Conservation (phyloP, 1,139 yeast species). For the Debaryomyces nepalensis region DNA sequence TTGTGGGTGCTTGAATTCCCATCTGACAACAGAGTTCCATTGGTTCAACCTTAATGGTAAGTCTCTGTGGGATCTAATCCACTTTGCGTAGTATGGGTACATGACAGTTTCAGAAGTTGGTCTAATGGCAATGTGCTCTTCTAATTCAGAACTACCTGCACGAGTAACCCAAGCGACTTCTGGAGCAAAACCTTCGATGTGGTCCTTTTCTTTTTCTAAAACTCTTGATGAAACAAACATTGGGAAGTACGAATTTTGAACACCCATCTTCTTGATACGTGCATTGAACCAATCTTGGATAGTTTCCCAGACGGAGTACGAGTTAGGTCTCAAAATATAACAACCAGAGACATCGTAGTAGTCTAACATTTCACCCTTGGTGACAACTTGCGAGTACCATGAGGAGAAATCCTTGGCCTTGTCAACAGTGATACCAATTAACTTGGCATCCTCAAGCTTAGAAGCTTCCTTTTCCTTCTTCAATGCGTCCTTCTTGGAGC, state of each 20-base stretch:
- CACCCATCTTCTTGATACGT: conserved; percentile 85
- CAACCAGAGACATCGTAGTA: conserved; percentile 99
- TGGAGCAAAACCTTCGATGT: conserved; percentile 98
- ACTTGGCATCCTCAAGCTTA: conserved; percentile 82
- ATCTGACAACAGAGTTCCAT: conserved; percentile 99
- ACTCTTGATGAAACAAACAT: conserved; percentile 95
- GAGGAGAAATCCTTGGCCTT: conserved; percentile 90
- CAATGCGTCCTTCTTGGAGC: conserved; percentile 29
- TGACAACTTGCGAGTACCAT: conserved; percentile 95
- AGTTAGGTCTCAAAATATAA: conserved; percentile 95
- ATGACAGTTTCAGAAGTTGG: conserved; percentile 99
- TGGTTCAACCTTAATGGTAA: conserved; percentile 95
- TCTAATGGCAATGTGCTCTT: conserved; percentile 98
- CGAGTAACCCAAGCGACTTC: conserved; percentile 99
- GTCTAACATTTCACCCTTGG: conserved; percentile 97
- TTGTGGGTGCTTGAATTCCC: conserved; percentile 99
- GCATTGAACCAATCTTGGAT: conserved; percentile 87
- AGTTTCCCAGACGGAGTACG: conserved; percentile 92
- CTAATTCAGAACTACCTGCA: conserved; percentile 93
- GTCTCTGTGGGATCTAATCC: conserved; percentile 99
- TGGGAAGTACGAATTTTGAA: conserved; percentile 95
- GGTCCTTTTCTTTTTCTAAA: conserved; percentile 96
- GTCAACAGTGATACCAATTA: conserved; percentile 95
- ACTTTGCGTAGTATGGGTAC: conserved; percentile 99
- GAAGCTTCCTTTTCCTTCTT: conserved; percentile 51